Base-by-base conservation (phyloP, 2,329 filamentous ascomycete genomes). In the Pestalotiopsis sp. region DNA sequence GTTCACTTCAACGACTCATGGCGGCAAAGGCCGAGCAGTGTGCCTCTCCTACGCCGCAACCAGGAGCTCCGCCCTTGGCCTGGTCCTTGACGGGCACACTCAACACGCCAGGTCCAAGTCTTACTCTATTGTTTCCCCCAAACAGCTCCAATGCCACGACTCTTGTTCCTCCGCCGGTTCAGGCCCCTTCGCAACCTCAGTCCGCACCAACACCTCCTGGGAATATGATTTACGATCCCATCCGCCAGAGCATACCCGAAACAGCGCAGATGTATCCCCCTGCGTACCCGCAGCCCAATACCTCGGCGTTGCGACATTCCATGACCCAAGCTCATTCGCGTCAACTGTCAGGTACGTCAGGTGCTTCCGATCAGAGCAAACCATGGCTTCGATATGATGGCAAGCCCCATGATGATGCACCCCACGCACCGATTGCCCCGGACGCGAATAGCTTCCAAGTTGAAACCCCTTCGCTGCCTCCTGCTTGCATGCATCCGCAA, bases 41-140 rank as follows among this genome's bases (percentile, higher is more conserved):
- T 39, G 81, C 83, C 1, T 87, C 86, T 0, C 87, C 87, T 2
- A 74, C 84, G 14, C 61, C 61, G 65, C 81, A 83, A 52, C 59
- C 59, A 12, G 27, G 7, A 7, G 25, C 59, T n/a, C 81, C 83
- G 9, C 84, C 83, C 0, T 93, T 97, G 69, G 94, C 93, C 1
- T 97, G 93, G 92, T 94, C 93, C 7, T 82, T 97, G n/a, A 94
- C 94, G 0, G 94, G 94, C 14, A 95, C 92, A 1, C 94, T 93
- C 67, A 94, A 97, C 75, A 96, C 93, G 3, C 92, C 93, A 1
- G 94, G 90, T 71, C 94, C 93, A 0, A 96, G 93, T 75, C 83
- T 97, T 4, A 95, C 93, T 1, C 87, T 95, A 68, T 88, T 97
- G 76, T 97, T 94, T 77, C 59, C 59, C 13, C 27, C 59, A 62